Base-by-base conservation (phyloP, 148 eudicot genomes). In the Simmondsia chinensis region DNA sequence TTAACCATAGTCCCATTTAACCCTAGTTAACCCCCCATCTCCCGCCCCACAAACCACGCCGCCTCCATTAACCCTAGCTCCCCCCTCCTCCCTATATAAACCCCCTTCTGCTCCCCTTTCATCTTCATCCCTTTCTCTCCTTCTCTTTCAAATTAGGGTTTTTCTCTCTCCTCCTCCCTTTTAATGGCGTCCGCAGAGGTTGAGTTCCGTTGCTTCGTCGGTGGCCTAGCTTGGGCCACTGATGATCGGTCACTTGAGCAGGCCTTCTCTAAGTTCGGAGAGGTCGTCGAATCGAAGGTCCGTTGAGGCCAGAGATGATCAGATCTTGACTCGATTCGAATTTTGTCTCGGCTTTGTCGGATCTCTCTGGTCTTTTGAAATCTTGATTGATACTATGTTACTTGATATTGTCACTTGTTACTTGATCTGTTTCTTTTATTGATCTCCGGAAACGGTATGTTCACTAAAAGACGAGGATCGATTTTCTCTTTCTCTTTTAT, bases 171-270 rank as follows among this genome's bases (percentile, higher is more conserved):
- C 8, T 19, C 18, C 5, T 33, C 2, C n/a, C 24, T 21, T 14
- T 5, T 9, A 61, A 77, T 82, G 84, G 74, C 76, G 15, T 40
- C 70, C 9, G 65, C 73, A 0, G 95, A 85, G 3, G 80, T 73
- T 45, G 96, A 87, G 46, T 87, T 18, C 65, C 66, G 96, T 21
- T 87, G 96, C 60, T 87, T 85, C 68, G 95, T 85, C 44, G 95
- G 95, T 17, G 95, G 95, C 48, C 76, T 85, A 9, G 91, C 95
- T 0, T 85, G 95, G 95, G 86, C 80, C 68, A 85, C 95, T 60
- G 70, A 61, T 43, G 80, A 81, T 26, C 59, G 41, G 5, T 17
- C 83, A 3, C 68, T 85, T 1, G 80, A 60, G 46, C 10, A 20
- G 0, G 91, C 91, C 19, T 85, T 85, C 56, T 65, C 95, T 48